Conservation (phyloP, 2,329 filamentous ascomycete genomes). For the Aureobasidium pullulans region DNA sequence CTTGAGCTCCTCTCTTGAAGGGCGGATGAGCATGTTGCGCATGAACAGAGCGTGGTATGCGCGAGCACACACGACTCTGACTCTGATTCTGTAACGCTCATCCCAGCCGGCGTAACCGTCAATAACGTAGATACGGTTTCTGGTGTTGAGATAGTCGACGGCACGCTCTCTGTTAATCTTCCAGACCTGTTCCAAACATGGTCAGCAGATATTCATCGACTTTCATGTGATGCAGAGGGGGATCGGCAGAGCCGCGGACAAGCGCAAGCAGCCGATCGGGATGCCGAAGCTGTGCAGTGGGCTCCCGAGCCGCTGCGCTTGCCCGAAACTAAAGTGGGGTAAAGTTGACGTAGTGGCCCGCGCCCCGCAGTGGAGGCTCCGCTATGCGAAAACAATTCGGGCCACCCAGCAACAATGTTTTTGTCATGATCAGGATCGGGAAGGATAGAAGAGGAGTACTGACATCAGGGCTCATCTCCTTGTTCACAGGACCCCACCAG, state of each 20-base stretch:
- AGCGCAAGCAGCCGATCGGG: slow-evolving; percentile 1
- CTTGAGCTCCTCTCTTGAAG: slow-evolving; percentile 82
- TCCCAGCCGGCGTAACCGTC: slow-evolving; percentile 98
- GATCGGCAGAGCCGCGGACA: slow-evolving; percentile 2
- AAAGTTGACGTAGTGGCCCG: slow-evolving; percentile 11
- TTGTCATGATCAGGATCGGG: slow-evolving; percentile 2
- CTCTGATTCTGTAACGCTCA: slow-evolving; percentile 93
- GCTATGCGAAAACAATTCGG: slow-evolving; percentile 13
- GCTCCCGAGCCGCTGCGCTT: slow-evolving; percentile 16
- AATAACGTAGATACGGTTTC: slow-evolving; percentile 96
- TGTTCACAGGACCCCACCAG: slow-evolving; percentile 99
- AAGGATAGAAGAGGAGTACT: slow-evolving; percentile 34
- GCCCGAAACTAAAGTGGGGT: slow-evolving; percentile 23
- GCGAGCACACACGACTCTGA: slow-evolving; percentile 95
- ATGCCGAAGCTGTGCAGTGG: neutral
- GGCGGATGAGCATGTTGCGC: slow-evolving; percentile 99
- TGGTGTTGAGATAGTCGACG: slow-evolving; percentile 97
- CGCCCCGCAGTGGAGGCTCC: slow-evolving; percentile 6
- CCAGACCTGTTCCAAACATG: slow-evolving; percentile 65
- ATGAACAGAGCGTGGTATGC: slow-evolving; percentile 99
- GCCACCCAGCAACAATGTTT: slow-evolving; percentile 1
- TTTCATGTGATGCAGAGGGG: slow-evolving; percentile 8
- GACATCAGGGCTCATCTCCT: slow-evolving; percentile 96
- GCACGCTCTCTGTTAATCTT: slow-evolving; percentile 98
- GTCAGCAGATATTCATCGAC: slow-evolving; percentile 19